Evolutionary conservation across 2,329 filamentous ascomycete species (phyloP).

Genomic region (Cucurbitaria berberidis): DNA sequence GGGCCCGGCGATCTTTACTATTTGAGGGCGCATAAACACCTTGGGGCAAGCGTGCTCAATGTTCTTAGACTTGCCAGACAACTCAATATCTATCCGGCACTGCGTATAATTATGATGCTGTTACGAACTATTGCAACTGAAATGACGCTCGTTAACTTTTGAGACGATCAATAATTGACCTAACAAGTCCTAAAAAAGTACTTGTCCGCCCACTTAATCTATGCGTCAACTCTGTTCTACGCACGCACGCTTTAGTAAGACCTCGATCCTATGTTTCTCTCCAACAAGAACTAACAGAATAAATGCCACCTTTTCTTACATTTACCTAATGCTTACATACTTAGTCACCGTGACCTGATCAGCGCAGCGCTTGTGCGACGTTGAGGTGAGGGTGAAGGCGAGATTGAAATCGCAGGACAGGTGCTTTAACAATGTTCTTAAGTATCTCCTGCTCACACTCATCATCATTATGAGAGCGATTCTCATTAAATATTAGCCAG

Average conservation of each 20-base stretch:
- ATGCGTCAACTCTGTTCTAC: too few species aligned
- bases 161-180: too few species aligned
- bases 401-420: neutral
- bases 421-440: neutral
- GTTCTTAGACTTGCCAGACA: neutral
- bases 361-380: neutral
- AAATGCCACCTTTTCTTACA: too few species aligned
- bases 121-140: neutral
- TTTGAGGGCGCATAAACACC: neutral
- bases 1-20: conserved; percentile 21
- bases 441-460: neutral
- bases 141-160: too few species aligned
- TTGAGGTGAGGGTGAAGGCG: conserved; percentile 13
- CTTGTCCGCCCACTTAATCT: too few species aligned
- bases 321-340: too few species aligned
- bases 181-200: too few species aligned
- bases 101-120: neutral
- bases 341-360: too few species aligned
- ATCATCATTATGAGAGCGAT: neutral
- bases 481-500: too few species aligned
- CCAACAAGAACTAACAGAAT: too few species aligned
- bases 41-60: neutral
- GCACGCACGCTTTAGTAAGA: too few species aligned
- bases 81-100: neutral
- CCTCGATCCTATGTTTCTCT: too few species aligned